phyloP scores from a whole-genome alignment of 2,329 filamentous ascomycete genomes.

The Monilinia fructigena region DNA sequence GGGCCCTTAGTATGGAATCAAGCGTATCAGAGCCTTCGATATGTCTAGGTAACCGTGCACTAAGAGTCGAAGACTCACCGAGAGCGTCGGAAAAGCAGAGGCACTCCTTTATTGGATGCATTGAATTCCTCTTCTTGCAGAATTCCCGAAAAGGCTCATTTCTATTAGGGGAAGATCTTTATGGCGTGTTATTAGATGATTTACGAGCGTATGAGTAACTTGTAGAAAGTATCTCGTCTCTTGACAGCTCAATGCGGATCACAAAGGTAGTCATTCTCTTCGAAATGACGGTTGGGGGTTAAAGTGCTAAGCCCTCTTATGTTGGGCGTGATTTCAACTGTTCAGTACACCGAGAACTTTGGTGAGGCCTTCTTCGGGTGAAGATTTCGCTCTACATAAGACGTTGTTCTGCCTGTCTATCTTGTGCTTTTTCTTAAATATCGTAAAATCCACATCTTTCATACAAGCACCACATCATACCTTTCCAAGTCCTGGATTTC shows the following conservation, averaged over 20 bases:
- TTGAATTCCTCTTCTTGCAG: not conserved
- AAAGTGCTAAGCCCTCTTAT: slow-evolving; percentile 7
- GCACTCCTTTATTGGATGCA: not conserved
- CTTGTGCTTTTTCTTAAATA: not conserved
- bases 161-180: not conserved
- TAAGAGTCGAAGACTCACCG: not conserved
- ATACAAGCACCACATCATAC: not conserved
- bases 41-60: slow-evolving; percentile 2
- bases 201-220: not conserved
- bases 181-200: not conserved
- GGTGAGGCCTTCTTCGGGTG: not conserved
- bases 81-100: not conserved
- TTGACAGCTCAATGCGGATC: slow-evolving; percentile 2
- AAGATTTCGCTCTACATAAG: not conserved
- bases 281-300: not conserved
- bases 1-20: not conserved
- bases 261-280: not conserved
- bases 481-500: not conserved
- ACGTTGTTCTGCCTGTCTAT: not conserved
- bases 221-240: not conserved
- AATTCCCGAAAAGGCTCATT: not conserved
- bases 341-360: slow-evolving; percentile 5
- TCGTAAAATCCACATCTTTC: not conserved
- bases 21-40: not conserved
- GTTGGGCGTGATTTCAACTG: not conserved